These are phyloP conservation scores for Colletotrichum tropicale DNA, from an alignment of 2,329 filamentous ascomycete species.

Conservation along the genomic window DNA sequence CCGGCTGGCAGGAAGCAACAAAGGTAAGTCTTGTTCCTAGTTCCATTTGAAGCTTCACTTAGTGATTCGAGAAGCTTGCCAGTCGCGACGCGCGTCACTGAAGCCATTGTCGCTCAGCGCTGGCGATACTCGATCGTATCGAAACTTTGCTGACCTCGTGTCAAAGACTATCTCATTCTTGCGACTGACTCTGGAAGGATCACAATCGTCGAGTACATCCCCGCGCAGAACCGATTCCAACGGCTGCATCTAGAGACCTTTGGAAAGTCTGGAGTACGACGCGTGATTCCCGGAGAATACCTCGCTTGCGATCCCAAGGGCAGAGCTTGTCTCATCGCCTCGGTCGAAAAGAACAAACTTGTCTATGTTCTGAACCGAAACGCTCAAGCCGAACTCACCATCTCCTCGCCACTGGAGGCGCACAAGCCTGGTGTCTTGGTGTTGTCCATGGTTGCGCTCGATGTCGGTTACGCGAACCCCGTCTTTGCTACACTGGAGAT, in stretches of 20 bases:
- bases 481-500: constrained; percentile 95
- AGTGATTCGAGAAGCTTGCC: constrained; percentile 58
- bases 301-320: constrained; percentile 95
- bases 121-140: constrained; percentile 5
- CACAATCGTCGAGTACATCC: constrained; percentile 89
- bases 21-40: constrained; percentile 72
- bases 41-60: constrained; percentile 60
- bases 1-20: constrained; percentile 88
- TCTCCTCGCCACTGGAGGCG: constrained; percentile 95
- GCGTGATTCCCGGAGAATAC: constrained; percentile 95
- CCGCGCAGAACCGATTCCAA: constrained; percentile 84
- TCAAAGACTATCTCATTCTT: constrained; percentile 90
- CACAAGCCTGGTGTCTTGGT: constrained; percentile 93
- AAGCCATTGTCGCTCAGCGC: neutral
- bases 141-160: constrained; percentile 19
- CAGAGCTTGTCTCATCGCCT: constrained; percentile 91
- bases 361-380: constrained; percentile 98
- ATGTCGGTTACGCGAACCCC: constrained; percentile 96
- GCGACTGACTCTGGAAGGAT: constrained; percentile 96
- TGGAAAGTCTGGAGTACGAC: constrained; percentile 92
- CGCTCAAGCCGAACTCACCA: constrained; percentile 91
- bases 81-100: constrained; percentile 1
- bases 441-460: constrained; percentile 84
- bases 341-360: constrained; percentile 98
- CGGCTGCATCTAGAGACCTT: constrained; percentile 96